Evolutionary conservation across 768 basidiomycete genomes (phyloP).

Genomic region (Boletus insuetus): DNA sequence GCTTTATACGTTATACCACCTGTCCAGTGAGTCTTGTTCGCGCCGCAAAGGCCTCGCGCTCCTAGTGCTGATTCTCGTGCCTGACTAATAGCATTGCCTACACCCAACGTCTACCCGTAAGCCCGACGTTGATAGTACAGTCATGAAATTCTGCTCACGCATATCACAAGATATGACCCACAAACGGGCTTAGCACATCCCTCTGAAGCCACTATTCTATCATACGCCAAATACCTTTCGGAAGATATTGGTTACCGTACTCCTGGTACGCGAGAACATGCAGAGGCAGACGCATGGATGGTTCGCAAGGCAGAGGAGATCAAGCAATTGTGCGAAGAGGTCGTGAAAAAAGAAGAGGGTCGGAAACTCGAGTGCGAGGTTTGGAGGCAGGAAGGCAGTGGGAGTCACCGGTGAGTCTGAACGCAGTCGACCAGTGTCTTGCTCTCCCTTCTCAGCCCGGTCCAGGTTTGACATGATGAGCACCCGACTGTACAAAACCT

Average conservation of each 20-base stretch:
- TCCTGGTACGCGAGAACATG: slow-evolving; percentile 88
- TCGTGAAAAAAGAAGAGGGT: slow-evolving; percentile 38
- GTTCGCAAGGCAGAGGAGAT: slow-evolving; percentile 60
- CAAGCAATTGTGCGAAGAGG: slow-evolving; percentile 57
- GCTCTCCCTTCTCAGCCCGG: background rate
- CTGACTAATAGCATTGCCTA: slow-evolving; percentile 52
- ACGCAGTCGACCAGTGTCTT: background rate
- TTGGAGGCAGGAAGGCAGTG: slow-evolving; percentile 86
- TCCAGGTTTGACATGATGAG: slow-evolving; percentile 90
- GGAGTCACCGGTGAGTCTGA: slow-evolving; percentile 72
- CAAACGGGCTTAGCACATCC: slow-evolving; percentile 62
- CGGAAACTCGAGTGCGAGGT: slow-evolving; percentile 86
- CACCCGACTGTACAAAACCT: slow-evolving; percentile 80
- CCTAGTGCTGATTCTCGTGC: slow-evolving; percentile 1
- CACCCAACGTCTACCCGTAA: slow-evolving; percentile 53
- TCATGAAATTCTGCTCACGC: background rate
- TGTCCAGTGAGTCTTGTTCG: slow-evolving; percentile 40
- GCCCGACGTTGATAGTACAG: slow-evolving; percentile 10
- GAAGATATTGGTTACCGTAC: slow-evolving; percentile 90
- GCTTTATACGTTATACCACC: slow-evolving; percentile 45
- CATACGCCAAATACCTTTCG: slow-evolving; percentile 63
- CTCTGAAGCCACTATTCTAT: slow-evolving; percentile 67
- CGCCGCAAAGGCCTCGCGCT: background rate
- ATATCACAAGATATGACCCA: slow-evolving; percentile 39
- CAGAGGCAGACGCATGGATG: slow-evolving; percentile 82